Base-by-base conservation (phyloP, 495 filamentous ascomycete species). In the Penicillium salamii region DNA sequence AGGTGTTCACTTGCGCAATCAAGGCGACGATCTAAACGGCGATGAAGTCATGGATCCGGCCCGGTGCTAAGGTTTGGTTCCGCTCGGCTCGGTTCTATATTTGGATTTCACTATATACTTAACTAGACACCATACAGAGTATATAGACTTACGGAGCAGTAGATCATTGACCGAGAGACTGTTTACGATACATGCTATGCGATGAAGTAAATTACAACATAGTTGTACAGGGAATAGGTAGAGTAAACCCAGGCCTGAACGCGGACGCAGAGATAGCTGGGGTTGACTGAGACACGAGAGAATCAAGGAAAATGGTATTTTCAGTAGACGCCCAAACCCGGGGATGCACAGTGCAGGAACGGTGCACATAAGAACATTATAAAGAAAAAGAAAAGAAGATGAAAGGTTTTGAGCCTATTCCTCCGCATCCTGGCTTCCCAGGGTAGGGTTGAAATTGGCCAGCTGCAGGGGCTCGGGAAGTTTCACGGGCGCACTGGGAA, bases 401-500 rank as follows among this genome's bases (percentile, higher is more conserved):
- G n/a, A 57, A 29, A 19, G 24, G 33, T 46, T 28, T 24, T 29
- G n/a, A 20, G 33, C 33, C 61, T 61, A 70, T 42, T 70, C 57
- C 6, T 61, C 55, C 3, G 60, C 56, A 7, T 48, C 13, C 44
- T 53, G 12, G 54, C 53, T 5, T 57, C 43, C 2, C 58, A 26
- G 2, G 65, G 23, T 49, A 7, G 68, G 50, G 7, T 58, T 61
- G 23, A 74, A 23, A 7, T 54, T 58, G 29, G 66, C 42, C 18
- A 64, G 48, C 42, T 66, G 59, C 13, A 76, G 49, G 7, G 67
- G 63, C 2, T 80, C 76, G 2, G 82, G 82, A 11, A 85, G 53
- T 61, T 82, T 84, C 34, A 84, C 67, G 4, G 79, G 78, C 4
- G 70, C 66, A 19, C 70, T 61, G 5, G 77, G 58, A 11, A 62